Evolutionary conservation across 108 stramenopile genomes (phyloP).

Genomic region (Licmophora abbreviata): DNA sequence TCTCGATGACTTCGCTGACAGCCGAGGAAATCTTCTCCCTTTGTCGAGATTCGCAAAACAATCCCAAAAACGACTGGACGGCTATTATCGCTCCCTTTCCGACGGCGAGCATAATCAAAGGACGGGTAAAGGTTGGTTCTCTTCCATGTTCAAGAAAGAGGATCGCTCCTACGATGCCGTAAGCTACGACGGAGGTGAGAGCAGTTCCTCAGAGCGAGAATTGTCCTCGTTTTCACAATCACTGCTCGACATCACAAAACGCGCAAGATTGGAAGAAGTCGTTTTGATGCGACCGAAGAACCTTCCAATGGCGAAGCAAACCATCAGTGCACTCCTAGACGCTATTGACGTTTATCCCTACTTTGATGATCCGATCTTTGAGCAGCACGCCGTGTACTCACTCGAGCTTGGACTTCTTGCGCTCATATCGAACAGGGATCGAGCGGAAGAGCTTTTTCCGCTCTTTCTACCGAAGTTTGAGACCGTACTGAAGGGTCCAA

Average conservation of each 20-base stretch:
- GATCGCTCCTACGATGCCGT: neutral
- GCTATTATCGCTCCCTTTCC: slow-evolving; percentile 33
- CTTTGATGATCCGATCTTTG: slow-evolving; percentile 45
- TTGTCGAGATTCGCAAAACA: slow-evolving; percentile 50
- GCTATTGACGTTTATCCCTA: slow-evolving; percentile 40
- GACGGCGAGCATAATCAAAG: slow-evolving; percentile 16
- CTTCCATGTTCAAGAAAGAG: slow-evolving; percentile 1
- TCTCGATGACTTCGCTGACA: slow-evolving; percentile 82
- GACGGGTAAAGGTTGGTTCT: slow-evolving; percentile 18
- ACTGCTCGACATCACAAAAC: slow-evolving; percentile 33
- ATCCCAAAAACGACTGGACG: slow-evolving; percentile 40
- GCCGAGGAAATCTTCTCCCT: slow-evolving; percentile 62
- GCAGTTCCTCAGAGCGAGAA: neutral
- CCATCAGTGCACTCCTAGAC: slow-evolving; percentile 39
- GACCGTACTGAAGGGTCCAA: slow-evolving; percentile 15
- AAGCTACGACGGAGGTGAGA: neutral
- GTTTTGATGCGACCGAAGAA: slow-evolving; percentile 37
- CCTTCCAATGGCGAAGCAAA: slow-evolving; percentile 32
- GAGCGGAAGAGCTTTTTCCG: slow-evolving; percentile 51
- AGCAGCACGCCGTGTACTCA: slow-evolving; percentile 64
- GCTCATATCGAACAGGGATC: slow-evolving; percentile 48
- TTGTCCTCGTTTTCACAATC: slow-evolving; percentile 4
- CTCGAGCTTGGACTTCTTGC: slow-evolving; percentile 63
- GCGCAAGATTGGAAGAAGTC: slow-evolving; percentile 55
- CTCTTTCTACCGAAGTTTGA: slow-evolving; percentile 61